phyloP scores from a whole-genome alignment of 192 early-diverging fungal genomes.

The Umbelopsis ramanniana region DNA sequence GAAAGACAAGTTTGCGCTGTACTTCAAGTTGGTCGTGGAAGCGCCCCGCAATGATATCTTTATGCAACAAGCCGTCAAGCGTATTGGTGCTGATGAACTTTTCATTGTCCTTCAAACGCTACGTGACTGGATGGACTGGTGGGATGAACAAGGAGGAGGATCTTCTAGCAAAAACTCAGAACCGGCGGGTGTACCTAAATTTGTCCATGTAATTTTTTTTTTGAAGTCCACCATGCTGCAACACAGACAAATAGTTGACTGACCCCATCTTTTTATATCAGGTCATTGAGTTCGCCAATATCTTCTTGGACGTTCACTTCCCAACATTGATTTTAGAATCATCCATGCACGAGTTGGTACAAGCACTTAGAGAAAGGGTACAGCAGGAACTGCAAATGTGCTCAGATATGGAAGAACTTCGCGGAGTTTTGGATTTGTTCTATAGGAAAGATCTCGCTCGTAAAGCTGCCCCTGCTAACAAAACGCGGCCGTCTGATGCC shows the following conservation, averaged over 20 bases:
- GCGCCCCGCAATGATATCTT: conserved; percentile 54
- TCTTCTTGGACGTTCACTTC: conserved; percentile 54
- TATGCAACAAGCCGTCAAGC: conserved; percentile 56
- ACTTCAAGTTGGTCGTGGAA: conserved; percentile 37
- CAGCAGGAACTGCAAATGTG: conserved; percentile 33
- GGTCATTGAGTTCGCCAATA: conserved; percentile 49
- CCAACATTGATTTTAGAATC: conserved; percentile 52
- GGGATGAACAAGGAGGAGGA: conserved; percentile 42
- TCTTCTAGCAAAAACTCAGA: conserved; percentile 29
- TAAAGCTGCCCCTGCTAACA: conserved; percentile 28
- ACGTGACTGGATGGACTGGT: conserved; percentile 36
- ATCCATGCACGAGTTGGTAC: conserved; percentile 43
- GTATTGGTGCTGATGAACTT: conserved; percentile 44
- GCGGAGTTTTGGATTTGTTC: conserved; percentile 46
- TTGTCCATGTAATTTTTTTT: conserved; percentile 34
- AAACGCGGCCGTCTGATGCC: conserved; percentile 28
- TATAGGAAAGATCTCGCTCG: conserved; percentile 38
- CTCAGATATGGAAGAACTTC: conserved; percentile 43
- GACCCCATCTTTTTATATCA: conserved; percentile 16
- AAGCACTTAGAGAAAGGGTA: conserved; percentile 33
- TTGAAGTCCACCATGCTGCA: too few species aligned
- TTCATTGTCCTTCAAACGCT: conserved; percentile 44
- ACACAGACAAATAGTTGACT: not conserved
- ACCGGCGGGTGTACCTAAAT: conserved; percentile 36
- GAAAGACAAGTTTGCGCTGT: conserved; percentile 27